Percentiles rank a stretch among this genome's conserved stretches.
These are phyloP conservation scores for Ambrosia artemisiifolia DNA, from an alignment of 129 eudicot genomes.

Conservation along the genomic window DNA sequence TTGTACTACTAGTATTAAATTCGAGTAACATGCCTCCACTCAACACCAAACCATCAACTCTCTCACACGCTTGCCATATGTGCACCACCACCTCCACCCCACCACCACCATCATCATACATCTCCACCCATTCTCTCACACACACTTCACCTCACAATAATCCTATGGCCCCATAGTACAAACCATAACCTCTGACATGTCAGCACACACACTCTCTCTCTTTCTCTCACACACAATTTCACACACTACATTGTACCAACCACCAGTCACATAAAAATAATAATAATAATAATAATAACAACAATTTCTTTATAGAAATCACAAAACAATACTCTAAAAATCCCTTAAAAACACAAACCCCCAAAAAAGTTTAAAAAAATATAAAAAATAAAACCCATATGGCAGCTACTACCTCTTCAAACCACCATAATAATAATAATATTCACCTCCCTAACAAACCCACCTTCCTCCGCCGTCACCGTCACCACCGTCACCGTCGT, in stretches of 20 bases:
- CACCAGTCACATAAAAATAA: slow-evolving; percentile 5
- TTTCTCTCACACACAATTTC: slow-evolving; percentile 28
- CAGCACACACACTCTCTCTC: slow-evolving; percentile 7
- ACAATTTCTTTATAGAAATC: slow-evolving; percentile 11
- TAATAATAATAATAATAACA: neutral
- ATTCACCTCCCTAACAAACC: slow-evolving; percentile 29
- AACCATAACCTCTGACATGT: slow-evolving; percentile 21
- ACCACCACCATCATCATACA: neutral
- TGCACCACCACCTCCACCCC: slow-evolving; percentile 13
- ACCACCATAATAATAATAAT: slow-evolving; percentile 17
- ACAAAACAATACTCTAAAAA: slow-evolving; percentile 26
- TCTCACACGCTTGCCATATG: neutral
- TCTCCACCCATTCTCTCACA: slow-evolving; percentile 12
- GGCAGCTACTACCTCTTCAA: slow-evolving; percentile 31
- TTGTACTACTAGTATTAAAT: neutral
- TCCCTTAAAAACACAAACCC: slow-evolving; percentile 20
- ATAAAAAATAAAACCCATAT: slow-evolving; percentile 5
- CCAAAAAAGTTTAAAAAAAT: neutral
- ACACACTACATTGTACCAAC: slow-evolving; percentile 17
- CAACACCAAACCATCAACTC: slow-evolving; percentile 5
- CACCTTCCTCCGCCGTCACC: slow-evolving; percentile 42
- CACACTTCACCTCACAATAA: slow-evolving; percentile 16
- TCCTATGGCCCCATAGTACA: neutral
- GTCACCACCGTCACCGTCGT: slow-evolving; percentile 13
- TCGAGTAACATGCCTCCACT: neutral